Evolutionary conservation across 176 grass and related monocot genomes (phyloP).

Genomic region (Paspalum vaginatum): DNA sequence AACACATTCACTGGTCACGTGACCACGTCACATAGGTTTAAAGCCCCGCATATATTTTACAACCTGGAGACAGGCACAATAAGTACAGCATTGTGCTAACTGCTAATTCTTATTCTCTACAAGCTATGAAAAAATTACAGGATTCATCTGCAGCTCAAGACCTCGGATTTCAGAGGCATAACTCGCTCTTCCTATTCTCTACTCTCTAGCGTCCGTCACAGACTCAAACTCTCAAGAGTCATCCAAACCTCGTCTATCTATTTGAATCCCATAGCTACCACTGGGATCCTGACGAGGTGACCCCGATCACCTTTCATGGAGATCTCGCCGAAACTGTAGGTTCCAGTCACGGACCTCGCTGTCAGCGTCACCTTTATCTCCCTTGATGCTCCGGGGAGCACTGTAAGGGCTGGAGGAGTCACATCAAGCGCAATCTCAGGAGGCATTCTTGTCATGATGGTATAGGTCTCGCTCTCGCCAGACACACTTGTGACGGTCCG

Average conservation of each 20-base stretch:
- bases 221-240: no score
- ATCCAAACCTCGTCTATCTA: conserved; percentile 31
- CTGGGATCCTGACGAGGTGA: conserved; percentile 84
- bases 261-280: conserved; percentile 82
- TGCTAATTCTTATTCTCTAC: conserved; percentile 45
- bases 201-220: conserved; percentile 8
- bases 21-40: not conserved
- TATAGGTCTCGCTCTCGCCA: conserved; percentile 64
- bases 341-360: conserved; percentile 65
- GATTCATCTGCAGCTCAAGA: conserved; percentile 26
- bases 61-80: conserved; percentile 21
- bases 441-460: conserved; percentile 74
- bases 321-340: conserved; percentile 89
- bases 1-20: not conserved
- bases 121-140: conserved; percentile 67
- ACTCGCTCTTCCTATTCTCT: conserved; percentile 22
- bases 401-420: conserved; percentile 61
- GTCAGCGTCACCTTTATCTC: conserved; percentile 67
- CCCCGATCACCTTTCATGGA: conserved; percentile 85
- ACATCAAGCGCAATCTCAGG: conserved; percentile 71
- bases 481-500: conserved; percentile 72
- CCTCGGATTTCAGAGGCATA: conserved; percentile 17
- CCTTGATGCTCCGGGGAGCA: conserved; percentile 60
- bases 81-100: conserved; percentile 15
- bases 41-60: conserved; percentile 39